Conservation (phyloP, 345 rosid species). For the Adansonia digitata region DNA sequence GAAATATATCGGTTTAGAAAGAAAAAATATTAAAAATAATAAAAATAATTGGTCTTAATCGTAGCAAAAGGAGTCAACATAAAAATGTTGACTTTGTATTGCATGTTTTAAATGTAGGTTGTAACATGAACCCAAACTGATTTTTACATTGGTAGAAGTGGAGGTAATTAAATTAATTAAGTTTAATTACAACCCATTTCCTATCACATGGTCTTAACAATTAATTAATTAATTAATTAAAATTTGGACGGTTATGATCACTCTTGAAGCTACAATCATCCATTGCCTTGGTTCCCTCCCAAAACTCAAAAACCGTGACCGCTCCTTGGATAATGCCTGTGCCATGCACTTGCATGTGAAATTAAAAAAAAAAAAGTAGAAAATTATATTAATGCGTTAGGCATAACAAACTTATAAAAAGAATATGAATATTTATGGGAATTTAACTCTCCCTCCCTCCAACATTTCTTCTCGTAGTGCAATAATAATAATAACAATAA, state of each 20-base stretch:
- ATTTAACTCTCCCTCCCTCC: no score
- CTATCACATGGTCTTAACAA: neutral
- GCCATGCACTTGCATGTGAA: neutral
- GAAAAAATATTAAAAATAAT: neutral
- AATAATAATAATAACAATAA: no score
- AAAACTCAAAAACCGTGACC: slow-evolving; percentile 8
- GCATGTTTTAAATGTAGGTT: neutral
- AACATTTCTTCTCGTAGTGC: no score
- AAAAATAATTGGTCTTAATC: neutral
- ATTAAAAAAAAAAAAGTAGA: no score
- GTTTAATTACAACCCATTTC: neutral
- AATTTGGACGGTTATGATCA: slow-evolving; percentile 28
- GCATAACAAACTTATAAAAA: neutral
- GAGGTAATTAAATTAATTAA: no score
- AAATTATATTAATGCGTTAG: neutral
- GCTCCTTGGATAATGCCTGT: slow-evolving; percentile 2
- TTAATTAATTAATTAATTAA: slow-evolving; percentile 8
- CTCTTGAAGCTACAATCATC: no score
- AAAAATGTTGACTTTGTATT: neutral
- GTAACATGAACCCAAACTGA: neutral
- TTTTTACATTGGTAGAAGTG: no score
- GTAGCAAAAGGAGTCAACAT: neutral
- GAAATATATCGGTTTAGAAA: neutral
- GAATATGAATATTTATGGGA: neutral
- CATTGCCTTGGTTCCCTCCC: neutral